Evolutionary conservation across 768 basidiomycete genomes (phyloP), one percentile per base, ranked within the genome.

Genomic region (Amyloporia xantha): DNA sequence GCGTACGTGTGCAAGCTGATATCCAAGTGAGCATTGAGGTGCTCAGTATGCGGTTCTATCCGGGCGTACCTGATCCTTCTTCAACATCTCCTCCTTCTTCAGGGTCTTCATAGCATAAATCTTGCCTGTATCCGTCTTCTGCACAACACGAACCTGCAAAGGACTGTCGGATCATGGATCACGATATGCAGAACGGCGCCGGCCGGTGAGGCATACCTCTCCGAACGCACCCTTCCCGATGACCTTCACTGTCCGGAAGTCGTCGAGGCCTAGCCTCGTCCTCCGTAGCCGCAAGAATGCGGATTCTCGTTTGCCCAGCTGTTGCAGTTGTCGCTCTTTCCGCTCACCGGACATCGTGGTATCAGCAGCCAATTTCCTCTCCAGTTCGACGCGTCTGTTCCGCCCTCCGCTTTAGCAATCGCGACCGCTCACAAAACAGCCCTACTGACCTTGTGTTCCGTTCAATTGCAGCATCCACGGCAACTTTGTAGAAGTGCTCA

Each of bases 201-300:
- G 26, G 30, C 46, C 37, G 10, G 23, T 28, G n/a, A 23, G 13
- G 66, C 78, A 33, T 60, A 91, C 92, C 73, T 99, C 95, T 64
- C 96, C 94, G 60, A 99, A 99, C 15, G 96, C 96, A 54, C 96
- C 96, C 69, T 96, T 97, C 19, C 96, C 96, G 57, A 99, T 99
- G 40, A 99, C 93, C 65, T 98, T 98, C 60, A 99, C 91, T 3
- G 95, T 98, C 55, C 85, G 75, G 71, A 99, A 99, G 67, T 98
- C 87, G 53, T 86, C 82, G 50, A 97, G 71, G 2, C 93, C 91
- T 10, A 99, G 76, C 59, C 88, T 89, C 24, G 96, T 97, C 43
- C 95, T 75, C 48, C 84, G 77, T 44, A 97, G 74, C 9, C 96
- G 82, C 50, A 99, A 77, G 66, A 85, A 97, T 5, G 85, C 86